These are phyloP conservation scores for Gossypium gossypioides DNA, from an alignment of 441 rosid genomes.

Conservation along the genomic window DNA sequence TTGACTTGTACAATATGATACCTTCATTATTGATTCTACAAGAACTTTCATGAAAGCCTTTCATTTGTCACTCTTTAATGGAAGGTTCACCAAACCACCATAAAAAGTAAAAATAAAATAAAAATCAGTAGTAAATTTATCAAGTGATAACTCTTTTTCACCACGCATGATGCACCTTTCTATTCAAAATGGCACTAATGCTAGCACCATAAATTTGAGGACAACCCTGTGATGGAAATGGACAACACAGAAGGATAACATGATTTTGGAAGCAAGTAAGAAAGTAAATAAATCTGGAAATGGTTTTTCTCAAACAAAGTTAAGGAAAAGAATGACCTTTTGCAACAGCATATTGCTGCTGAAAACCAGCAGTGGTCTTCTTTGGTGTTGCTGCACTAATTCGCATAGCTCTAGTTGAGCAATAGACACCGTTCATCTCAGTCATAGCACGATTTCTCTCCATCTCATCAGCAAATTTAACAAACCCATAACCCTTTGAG, in stretches of 20 bases:
- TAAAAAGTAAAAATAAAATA: background rate
- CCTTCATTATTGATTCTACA: background rate
- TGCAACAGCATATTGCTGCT: constrained; percentile 48
- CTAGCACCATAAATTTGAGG: background rate
- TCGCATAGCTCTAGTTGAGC: constrained; percentile 92
- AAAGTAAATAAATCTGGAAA: background rate
- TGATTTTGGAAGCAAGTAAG: background rate
- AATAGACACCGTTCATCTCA: constrained; percentile 86
- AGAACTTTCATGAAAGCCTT: background rate
- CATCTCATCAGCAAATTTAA: constrained; percentile 73
- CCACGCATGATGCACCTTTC: background rate
- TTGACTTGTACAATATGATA: too few relatives aligned
- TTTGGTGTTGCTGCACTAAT: constrained; percentile 88
- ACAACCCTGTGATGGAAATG: background rate
- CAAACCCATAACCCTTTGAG: constrained; percentile 91
- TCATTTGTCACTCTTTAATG: background rate
- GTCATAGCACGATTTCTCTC: constrained; percentile 86
- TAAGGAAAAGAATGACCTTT: constrained; percentile 33
- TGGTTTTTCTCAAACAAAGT: background rate
- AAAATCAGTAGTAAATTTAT: background rate
- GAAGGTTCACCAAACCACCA: background rate
- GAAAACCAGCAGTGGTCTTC: constrained; percentile 53
- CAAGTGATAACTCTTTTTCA: background rate
- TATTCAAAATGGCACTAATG: background rate
- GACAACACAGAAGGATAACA: background rate